Evolutionary conservation across 129 eudicot genomes (phyloP).

Genomic region (Chrysanthemum seticuspe): DNA sequence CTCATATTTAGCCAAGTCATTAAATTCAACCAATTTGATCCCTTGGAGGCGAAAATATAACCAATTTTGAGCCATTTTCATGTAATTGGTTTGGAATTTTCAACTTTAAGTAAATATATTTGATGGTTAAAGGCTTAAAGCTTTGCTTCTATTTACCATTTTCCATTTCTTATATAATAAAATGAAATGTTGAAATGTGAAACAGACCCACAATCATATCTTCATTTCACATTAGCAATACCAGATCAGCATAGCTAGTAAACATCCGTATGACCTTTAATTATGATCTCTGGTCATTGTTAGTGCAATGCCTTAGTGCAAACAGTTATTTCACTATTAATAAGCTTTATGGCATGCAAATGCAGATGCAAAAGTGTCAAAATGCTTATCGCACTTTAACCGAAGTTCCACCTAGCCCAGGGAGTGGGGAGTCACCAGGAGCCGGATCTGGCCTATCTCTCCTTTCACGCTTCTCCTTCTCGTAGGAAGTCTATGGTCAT

Average conservation of each 20-base stretch:
- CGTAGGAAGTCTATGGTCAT: slow-evolving; percentile 37
- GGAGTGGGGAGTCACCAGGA: slow-evolving; percentile 55
- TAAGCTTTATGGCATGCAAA: background rate
- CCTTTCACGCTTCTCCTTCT: slow-evolving; percentile 85
- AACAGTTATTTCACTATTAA: background rate
- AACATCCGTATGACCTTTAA: background rate
- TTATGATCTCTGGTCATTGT: slow-evolving; percentile 5
- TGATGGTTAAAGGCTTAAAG: background rate
- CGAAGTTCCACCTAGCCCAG: slow-evolving; percentile 69
- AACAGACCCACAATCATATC: background rate
- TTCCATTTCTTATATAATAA: background rate
- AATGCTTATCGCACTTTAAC: slow-evolving; percentile 68
- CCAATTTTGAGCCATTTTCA: background rate
- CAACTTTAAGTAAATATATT: background rate
- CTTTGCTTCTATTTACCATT: slow-evolving; percentile 1
- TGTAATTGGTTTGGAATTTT: background rate
- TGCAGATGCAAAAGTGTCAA: slow-evolving; percentile 92
- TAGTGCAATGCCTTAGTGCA: background rate
- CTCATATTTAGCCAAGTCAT: background rate
- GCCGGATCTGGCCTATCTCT: slow-evolving; percentile 73
- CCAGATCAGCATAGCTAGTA: background rate
- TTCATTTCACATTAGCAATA: background rate
- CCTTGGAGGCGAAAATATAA: background rate
- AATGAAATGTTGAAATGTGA: background rate
- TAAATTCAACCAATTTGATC: background rate